A percentile compares a stretch with the other conserved stretches of the same genome.
These are phyloP conservation scores for Ustilago sp. DNA, from an alignment of 1,284 basidiomycete species.

Conservation along the genomic window DNA sequence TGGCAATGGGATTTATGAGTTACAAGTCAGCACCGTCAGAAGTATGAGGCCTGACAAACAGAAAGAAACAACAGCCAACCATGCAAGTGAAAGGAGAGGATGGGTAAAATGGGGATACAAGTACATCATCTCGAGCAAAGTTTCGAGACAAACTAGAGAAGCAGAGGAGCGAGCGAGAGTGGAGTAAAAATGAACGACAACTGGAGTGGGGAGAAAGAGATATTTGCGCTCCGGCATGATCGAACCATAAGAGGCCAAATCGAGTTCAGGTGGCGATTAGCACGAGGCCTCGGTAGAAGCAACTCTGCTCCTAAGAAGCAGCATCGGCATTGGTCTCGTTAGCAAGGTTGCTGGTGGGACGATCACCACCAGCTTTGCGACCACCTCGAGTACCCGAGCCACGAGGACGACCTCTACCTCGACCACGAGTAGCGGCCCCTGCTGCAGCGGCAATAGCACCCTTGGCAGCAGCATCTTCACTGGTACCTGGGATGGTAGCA, in stretches of 20 bases:
- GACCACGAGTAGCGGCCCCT: constrained; percentile 14
- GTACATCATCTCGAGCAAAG: constrained; percentile 19
- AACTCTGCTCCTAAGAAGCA: constrained; percentile 19
- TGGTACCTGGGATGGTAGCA: constrained; percentile 32
- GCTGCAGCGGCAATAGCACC: constrained; percentile 4
- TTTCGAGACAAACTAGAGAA: not conserved
- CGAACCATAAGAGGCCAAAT: not conserved
- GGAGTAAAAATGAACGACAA: not conserved
- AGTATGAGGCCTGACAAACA: constrained; percentile 9
- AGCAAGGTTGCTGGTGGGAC: constrained; percentile 23
- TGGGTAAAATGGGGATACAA: constrained; percentile 16
- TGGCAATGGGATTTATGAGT: constrained; percentile 17
- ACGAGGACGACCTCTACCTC: constrained; percentile 45
- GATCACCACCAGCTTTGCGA: constrained; percentile 14
- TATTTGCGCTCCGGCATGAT: not conserved
- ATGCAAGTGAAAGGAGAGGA: constrained; percentile 7
- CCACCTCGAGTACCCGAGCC: constrained; percentile 39
- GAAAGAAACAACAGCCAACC: not conserved
- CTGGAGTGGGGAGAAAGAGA: not conserved
- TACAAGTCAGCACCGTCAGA: constrained; percentile 14
- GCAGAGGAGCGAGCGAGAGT: not conserved
- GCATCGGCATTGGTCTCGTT: constrained; percentile 27
- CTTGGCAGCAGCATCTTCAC: not conserved
- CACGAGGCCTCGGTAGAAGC: constrained; percentile 30
- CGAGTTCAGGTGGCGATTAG: constrained; percentile 4